phyloP scores from a whole-genome alignment of 2,329 filamentous ascomycete species.

The Penicillium aurantiogriseum region DNA sequence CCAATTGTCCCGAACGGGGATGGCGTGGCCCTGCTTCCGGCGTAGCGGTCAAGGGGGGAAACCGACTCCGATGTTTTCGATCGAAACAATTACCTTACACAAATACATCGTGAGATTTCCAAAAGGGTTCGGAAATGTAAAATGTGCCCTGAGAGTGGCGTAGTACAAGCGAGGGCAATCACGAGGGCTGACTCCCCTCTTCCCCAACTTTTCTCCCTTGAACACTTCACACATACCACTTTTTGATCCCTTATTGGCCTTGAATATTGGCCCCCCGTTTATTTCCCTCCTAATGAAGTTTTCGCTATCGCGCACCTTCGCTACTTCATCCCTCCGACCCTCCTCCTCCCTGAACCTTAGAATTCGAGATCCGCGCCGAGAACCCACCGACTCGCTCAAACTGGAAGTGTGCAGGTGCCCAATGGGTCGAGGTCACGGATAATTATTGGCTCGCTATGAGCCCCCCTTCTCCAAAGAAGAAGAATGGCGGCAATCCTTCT shows the following conservation, averaged over 20 bases:
- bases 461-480: conserved; percentile 39
- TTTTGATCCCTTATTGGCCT: conserved; percentile 1
- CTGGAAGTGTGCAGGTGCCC: conserved; percentile 17
- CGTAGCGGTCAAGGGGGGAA: conserved; percentile 12
- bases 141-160: conserved; percentile 7
- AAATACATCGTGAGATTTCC: conserved; percentile 11
- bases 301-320: conserved; percentile 14
- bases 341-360: background rate
- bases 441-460: conserved; percentile 41
- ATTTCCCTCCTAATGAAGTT: conserved; percentile 18
- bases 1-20: conserved; percentile 11
- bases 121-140: background rate
- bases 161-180: conserved; percentile 5
- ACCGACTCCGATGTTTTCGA: conserved; percentile 1
- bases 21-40: conserved; percentile 11
- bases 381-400: conserved; percentile 1
- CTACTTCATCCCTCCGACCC: conserved; percentile 12
- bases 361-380: conserved; percentile 3
- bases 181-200: conserved; percentile 5
- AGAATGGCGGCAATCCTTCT: conserved; percentile 32
- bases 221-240: conserved; percentile 1
- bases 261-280: background rate
- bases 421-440: conserved; percentile 38
- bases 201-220: conserved; percentile 7
- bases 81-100: background rate